phyloP scores from a whole-genome alignment of 164 flowering plant species.

The Nymphaea colorata region DNA sequence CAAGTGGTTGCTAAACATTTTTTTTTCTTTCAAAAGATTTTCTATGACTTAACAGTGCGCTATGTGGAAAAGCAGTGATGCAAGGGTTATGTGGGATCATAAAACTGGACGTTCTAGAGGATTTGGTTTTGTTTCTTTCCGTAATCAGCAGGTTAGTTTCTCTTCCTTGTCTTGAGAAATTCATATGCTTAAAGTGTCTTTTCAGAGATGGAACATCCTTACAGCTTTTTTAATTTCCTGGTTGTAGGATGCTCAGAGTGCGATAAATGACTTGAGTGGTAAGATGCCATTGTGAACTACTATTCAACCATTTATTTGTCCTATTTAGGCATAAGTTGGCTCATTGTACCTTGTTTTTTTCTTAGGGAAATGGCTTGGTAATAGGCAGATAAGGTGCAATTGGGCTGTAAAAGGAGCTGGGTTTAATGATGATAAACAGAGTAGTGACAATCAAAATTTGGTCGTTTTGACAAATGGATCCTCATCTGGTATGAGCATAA shows the following conservation, averaged over 20 bases:
- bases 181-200: neutral
- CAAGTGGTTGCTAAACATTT: too few species aligned
- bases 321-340: neutral
- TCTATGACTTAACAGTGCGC: too few species aligned
- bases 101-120: constrained; percentile 94
- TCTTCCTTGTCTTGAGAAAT: neutral
- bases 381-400: constrained; percentile 93
- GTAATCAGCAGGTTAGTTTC: constrained; percentile 60
- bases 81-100: constrained; percentile 93
- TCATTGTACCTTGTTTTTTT: constrained; percentile 1
- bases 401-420: constrained; percentile 99
- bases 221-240: neutral
- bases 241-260: constrained; percentile 84
- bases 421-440: constrained; percentile 61
- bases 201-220: neutral
- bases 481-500: constrained; percentile 45
- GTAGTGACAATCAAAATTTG: constrained; percentile 61
- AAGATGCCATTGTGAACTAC: constrained; percentile 6
- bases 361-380: constrained; percentile 96
- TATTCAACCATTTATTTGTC: neutral
- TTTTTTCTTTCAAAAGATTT: too few species aligned
- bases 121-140: constrained; percentile 85
- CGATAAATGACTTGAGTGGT: constrained; percentile 85
- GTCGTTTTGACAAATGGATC: constrained; percentile 72
- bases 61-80: constrained; percentile 40